A percentile compares a stretch with the other conserved stretches of the same genome.
Evolutionary conservation across 495 filamentous ascomycete genomes (phyloP).

Genomic region (Aspergillus mulundensis): DNA sequence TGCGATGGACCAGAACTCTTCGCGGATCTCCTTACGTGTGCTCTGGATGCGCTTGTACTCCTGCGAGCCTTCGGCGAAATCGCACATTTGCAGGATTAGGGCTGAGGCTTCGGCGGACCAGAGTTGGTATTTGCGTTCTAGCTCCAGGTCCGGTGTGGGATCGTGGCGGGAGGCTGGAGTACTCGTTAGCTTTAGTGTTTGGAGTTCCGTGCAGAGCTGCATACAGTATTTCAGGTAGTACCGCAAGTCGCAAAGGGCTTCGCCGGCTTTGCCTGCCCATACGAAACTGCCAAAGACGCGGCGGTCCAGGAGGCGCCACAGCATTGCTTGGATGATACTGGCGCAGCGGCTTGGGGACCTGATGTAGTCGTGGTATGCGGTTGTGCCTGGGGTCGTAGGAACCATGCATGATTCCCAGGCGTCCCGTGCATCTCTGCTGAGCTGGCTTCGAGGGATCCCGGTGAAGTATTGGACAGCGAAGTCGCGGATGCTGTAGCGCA

Average conservation of each 20-base stretch:
- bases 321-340: constrained; percentile 1
- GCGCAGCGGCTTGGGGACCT: neutral
- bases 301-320: neutral
- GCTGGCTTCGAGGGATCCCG: neutral
- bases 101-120: neutral
- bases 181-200: too few species aligned
- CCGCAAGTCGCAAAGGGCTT: neutral
- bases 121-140: constrained; percentile 6
- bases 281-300: neutral
- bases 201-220: neutral
- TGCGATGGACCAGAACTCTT: neutral
- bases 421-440: neutral
- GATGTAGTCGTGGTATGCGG: neutral
- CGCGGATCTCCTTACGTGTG: neutral
- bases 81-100: neutral
- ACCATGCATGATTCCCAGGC: constrained; percentile 2
- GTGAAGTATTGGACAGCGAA: constrained; percentile 6
- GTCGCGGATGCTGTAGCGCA: constrained; percentile 5
- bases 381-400: neutral
- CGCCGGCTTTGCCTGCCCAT: constrained; percentile 1
- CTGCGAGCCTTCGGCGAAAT: neutral
- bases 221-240: neutral
- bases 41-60: neutral
- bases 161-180: neutral
- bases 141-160: neutral